Conservation (phyloP, 176 grass and related monocot genomes). For the Metroxylon sagu region DNA sequence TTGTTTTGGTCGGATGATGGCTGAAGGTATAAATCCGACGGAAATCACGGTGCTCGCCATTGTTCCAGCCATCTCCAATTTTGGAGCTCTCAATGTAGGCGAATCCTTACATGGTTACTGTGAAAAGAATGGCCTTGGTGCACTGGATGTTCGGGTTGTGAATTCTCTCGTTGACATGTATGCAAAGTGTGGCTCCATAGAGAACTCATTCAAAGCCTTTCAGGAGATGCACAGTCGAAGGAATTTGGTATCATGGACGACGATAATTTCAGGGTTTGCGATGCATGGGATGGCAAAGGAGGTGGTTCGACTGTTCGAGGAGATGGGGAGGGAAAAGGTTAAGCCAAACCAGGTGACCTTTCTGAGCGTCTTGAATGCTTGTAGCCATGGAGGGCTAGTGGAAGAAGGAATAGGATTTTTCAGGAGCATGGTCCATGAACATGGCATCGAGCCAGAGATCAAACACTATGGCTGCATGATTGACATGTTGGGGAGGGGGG, state of each 20-base stretch:
- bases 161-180: conserved; percentile 71
- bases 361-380: conserved; percentile 45
- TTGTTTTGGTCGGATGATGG: conserved; percentile 41
- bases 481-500: conserved; percentile 56
- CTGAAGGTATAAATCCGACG: conserved; percentile 20
- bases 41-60: conserved; percentile 49
- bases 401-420: conserved; percentile 53
- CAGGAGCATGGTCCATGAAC: conserved; percentile 50
- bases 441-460: conserved; percentile 37
- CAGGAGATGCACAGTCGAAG: conserved; percentile 26
- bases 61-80: conserved; percentile 34
- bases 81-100: conserved; percentile 22
- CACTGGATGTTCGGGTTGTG: conserved; percentile 29
- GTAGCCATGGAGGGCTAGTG: conserved; percentile 56
- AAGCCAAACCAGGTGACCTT: conserved; percentile 45
- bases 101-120: conserved; percentile 36
- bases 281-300: conserved; percentile 40
- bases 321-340: conserved; percentile 35
- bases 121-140: conserved; percentile 24
- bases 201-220: conserved; percentile 34
- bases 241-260: conserved; percentile 67
- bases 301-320: conserved; percentile 33
- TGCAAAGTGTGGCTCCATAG: conserved; percentile 43
- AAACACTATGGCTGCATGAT: conserved; percentile 72
- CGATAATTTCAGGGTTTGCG: conserved; percentile 41